Conservation (phyloP, 306 rosid species). For the Leucaena leucocephala region DNA sequence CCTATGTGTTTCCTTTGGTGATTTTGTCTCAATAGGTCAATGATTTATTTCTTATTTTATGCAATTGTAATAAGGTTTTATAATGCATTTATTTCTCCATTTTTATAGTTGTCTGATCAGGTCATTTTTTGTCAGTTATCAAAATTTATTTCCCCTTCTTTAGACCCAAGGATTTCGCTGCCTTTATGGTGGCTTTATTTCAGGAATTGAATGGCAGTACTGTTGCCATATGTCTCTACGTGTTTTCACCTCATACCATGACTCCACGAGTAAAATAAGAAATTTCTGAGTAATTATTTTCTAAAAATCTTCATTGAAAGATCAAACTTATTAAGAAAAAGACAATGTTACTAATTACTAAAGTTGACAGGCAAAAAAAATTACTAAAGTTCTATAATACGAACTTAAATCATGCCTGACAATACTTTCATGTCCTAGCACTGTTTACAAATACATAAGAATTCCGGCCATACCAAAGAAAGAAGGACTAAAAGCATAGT, state of each 20-base stretch:
- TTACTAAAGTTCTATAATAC: no score
- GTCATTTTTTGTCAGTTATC: not conserved
- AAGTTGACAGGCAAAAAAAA: no score
- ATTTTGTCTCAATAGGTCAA: not conserved
- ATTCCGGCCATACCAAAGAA: not conserved
- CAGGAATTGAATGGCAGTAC: not conserved
- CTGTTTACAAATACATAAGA: not conserved
- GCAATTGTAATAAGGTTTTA: not conserved
- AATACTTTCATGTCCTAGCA: not conserved
- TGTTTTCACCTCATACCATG: not conserved
- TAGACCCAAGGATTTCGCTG: not conserved
- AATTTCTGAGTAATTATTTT: not conserved
- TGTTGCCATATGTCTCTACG: not conserved
- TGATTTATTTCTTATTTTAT: not conserved
- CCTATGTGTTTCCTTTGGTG: not conserved
- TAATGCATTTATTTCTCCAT: not conserved
- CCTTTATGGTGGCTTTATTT: not conserved
- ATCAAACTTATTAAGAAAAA: not conserved
- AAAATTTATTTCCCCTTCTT: not conserved
- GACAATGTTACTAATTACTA: conserved; percentile 1
- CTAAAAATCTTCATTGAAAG: not conserved
- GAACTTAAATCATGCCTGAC: not conserved
- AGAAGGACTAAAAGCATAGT: not conserved
- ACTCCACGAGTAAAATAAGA: not conserved
- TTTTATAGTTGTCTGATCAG: not conserved